A percentile compares a stretch with the other conserved stretches of the same genome.
Evolutionary conservation across 352 stramenopile genomes (phyloP).

Genomic region (Lagenidium giganteum): DNA sequence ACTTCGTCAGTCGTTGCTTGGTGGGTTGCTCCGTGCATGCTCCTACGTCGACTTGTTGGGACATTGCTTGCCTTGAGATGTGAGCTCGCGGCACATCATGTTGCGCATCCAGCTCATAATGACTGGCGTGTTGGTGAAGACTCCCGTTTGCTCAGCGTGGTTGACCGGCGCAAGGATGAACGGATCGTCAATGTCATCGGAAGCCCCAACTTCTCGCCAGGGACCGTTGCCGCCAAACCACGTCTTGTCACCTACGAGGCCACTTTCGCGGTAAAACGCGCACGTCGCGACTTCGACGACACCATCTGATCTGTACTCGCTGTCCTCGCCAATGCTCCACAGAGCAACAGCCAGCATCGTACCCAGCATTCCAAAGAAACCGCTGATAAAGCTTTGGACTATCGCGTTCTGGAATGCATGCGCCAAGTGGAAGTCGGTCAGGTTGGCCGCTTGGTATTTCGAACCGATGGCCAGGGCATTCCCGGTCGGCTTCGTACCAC

Average conservation of each 20-base stretch:
- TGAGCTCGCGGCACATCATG: slow-evolving; percentile 4
- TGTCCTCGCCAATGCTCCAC: neutral
- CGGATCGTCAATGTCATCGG: neutral
- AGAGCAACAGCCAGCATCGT: neutral
- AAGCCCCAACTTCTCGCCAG: neutral
- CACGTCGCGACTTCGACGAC: slow-evolving; percentile 1
- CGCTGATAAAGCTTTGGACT: neutral
- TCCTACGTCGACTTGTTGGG: neutral
- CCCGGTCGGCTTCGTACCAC: neutral
- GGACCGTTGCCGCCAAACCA: slow-evolving; percentile 2
- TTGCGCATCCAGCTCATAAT: slow-evolving; percentile 6
- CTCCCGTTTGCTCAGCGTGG: slow-evolving; percentile 1
- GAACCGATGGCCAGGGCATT: neutral
- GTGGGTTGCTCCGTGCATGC: no score
- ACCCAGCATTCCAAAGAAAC: neutral
- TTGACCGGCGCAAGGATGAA: neutral
- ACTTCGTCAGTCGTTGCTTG: no score
- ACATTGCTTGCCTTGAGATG: neutral
- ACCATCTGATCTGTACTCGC: neutral
- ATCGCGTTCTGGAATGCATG: slow-evolving; percentile 1
- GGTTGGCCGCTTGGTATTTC: neutral
- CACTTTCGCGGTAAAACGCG: neutral
- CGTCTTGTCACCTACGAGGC: neutral
- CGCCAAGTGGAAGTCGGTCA: neutral
- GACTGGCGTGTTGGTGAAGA: slow-evolving; percentile 4